These are phyloP conservation scores for Stemphylium beticola DNA, from an alignment of 2,329 filamentous ascomycete genomes.

Conservation along the genomic window DNA sequence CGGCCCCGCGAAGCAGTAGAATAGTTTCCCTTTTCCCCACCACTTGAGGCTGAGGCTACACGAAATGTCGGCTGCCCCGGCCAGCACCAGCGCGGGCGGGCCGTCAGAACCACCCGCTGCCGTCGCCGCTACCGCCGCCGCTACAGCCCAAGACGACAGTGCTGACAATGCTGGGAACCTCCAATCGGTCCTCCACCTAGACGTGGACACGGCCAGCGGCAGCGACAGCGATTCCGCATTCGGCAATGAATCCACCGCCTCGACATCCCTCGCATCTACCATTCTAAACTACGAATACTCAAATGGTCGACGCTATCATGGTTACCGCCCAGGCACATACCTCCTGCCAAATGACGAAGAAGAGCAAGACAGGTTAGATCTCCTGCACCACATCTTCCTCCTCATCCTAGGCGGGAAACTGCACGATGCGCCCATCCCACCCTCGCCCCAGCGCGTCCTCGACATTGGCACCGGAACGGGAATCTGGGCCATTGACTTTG, in stretches of 20 bases:
- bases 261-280: conserved; percentile 45
- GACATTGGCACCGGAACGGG: conserved; percentile 51
- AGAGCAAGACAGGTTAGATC: conserved; percentile 49
- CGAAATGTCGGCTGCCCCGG: conserved; percentile 19
- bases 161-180: conserved; percentile 15
- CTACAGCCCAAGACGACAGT: neutral
- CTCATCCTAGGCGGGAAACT: conserved; percentile 46
- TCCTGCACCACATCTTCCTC: conserved; percentile 48
- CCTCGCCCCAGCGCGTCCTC: conserved; percentile 33
- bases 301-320: conserved; percentile 49
- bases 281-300: conserved; percentile 48
- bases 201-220: conserved; percentile 34
- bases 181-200: conserved; percentile 38
- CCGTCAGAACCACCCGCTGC: neutral
- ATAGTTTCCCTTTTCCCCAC: too few species aligned
- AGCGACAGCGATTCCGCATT: conserved; percentile 43
- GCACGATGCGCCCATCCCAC: conserved; percentile 39
- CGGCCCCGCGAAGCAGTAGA: neutral
- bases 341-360: conserved; percentile 48
- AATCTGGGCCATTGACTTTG: conserved; percentile 51
- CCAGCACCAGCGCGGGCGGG: conserved; percentile 15
- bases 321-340: conserved; percentile 45
- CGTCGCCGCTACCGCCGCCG: neutral
- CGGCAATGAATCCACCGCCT: conserved; percentile 32
- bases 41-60: neutral